Evolutionary conservation across 1,284 basidiomycete species (phyloP).

Genomic region (Blastosporella zonata): DNA sequence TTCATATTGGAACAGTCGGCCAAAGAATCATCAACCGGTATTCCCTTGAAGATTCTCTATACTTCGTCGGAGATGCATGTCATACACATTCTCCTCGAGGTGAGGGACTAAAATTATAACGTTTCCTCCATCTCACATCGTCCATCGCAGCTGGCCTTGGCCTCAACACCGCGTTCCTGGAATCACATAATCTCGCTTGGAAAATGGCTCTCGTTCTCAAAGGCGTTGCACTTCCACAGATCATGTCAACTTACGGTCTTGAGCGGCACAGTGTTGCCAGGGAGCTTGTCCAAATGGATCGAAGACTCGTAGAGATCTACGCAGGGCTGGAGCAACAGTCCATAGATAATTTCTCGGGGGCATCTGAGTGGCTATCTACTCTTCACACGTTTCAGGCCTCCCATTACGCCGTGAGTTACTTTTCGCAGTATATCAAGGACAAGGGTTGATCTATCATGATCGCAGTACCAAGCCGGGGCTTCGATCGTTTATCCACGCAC

Average conservation of each 20-base stretch:
- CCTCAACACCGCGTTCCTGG: slow-evolving; percentile 17
- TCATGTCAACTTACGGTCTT: slow-evolving; percentile 13
- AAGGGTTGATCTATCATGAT: neutral
- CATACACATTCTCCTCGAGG: slow-evolving; percentile 19
- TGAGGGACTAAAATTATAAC: neutral
- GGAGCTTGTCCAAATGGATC: slow-evolving; percentile 16
- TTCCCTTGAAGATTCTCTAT: slow-evolving; percentile 11
- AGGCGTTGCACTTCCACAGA: slow-evolving; percentile 14
- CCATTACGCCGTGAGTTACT: slow-evolving; percentile 13
- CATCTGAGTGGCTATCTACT: slow-evolving; percentile 14
- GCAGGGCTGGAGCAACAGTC: slow-evolving; percentile 18
- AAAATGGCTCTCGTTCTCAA: slow-evolving; percentile 17
- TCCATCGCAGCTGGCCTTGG: slow-evolving; percentile 15
- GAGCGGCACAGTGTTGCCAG: slow-evolving; percentile 16
- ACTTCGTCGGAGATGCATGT: slow-evolving; percentile 18
- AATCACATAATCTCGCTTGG: slow-evolving; percentile 19
- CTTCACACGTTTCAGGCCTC: slow-evolving; percentile 16
- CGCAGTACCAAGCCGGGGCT: slow-evolving; percentile 18
- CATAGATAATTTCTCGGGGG: slow-evolving; percentile 13
- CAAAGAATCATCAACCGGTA: slow-evolving; percentile 17
- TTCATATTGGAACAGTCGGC: slow-evolving; percentile 5
- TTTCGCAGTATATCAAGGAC: neutral
- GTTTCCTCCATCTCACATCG: neutral
- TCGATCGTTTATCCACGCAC: slow-evolving; percentile 16
- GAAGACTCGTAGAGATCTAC: slow-evolving; percentile 17